Evolutionary conservation across 2,329 filamentous ascomycete species (phyloP).

Genomic region (Elsinoe perseae): DNA sequence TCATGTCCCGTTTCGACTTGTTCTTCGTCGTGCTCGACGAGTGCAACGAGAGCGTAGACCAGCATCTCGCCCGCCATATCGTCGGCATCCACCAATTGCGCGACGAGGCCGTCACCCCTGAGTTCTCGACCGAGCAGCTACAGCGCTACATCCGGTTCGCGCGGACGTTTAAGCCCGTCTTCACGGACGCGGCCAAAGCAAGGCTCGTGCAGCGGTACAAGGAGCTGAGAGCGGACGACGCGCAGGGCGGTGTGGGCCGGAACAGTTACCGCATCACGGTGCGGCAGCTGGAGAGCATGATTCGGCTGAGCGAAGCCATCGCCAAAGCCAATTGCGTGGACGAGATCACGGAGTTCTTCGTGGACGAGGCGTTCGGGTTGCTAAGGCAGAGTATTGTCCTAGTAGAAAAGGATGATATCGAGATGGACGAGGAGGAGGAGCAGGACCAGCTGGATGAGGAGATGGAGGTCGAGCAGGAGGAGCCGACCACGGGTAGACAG

Average conservation of each 20-base stretch:
- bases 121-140: conserved; percentile 92
- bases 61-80: conserved; percentile 88
- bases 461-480: conserved; percentile 36
- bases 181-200: conserved; percentile 77
- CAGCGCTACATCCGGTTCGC: conserved; percentile 97
- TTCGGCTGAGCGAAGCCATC: conserved; percentile 93
- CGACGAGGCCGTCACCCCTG: conserved; percentile 82
- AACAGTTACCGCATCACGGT: conserved; percentile 98
- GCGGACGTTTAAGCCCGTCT: conserved; percentile 85
- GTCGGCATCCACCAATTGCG: conserved; percentile 88
- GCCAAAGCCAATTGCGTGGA: conserved; percentile 95
- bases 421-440: conserved; percentile 72
- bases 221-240: conserved; percentile 85
- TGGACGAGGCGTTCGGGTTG: conserved; percentile 84
- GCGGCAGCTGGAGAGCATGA: conserved; percentile 89
- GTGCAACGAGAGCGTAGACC: conserved; percentile 85
- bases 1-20: conserved; percentile 98
- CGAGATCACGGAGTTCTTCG: conserved; percentile 76
- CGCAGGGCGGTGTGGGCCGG: conserved; percentile 84
- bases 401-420: conserved; percentile 94
- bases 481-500: conserved; percentile 36
- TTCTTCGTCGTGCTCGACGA: conserved; percentile 98
- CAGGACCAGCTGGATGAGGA: conserved; percentile 33
- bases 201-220: conserved; percentile 90
- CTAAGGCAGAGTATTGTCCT: conserved; percentile 92